These are phyloP conservation scores for Calonectria ilicicola DNA, from an alignment of 2,329 filamentous ascomycete species.

Conservation along the genomic window DNA sequence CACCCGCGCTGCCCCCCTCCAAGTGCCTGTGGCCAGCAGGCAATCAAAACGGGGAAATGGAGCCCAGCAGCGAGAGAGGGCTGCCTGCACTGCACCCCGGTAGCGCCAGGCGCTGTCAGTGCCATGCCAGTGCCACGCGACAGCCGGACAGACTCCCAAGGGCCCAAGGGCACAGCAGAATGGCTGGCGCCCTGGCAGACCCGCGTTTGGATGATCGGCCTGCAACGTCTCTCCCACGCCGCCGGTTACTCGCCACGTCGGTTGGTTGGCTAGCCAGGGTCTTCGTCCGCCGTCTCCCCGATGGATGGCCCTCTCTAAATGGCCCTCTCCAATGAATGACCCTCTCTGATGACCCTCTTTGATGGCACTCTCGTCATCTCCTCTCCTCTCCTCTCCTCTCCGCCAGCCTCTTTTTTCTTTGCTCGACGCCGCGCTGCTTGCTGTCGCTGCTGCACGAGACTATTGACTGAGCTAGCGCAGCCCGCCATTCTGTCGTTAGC, in stretches of 20 bases:
- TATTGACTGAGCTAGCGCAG: slow-evolving; percentile 12
- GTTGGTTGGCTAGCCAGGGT: background rate
- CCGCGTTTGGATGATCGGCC: slow-evolving; percentile 1
- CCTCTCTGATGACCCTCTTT: too few relatives aligned
- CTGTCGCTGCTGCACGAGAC: background rate
- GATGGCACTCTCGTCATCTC: background rate
- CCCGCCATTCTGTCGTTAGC: slow-evolving; percentile 6
- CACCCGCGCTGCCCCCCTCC: background rate
- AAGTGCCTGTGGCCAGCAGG: slow-evolving; percentile 1
- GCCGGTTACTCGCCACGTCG: slow-evolving; percentile 1
- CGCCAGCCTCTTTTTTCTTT: background rate
- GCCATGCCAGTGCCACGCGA: slow-evolving; percentile 42
- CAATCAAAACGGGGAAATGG: background rate
- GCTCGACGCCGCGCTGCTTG: background rate
- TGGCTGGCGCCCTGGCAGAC: slow-evolving; percentile 1
- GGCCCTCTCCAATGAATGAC: too few relatives aligned
- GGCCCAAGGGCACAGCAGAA: background rate
- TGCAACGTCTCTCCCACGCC: slow-evolving; percentile 8
- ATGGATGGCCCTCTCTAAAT: background rate
- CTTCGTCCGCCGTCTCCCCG: background rate
- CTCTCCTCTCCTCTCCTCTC: background rate
- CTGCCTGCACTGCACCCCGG: slow-evolving; percentile 7
- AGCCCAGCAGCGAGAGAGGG: slow-evolving; percentile 1
- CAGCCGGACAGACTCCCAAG: slow-evolving; percentile 20
- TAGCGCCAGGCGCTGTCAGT: slow-evolving; percentile 31